phyloP scores from a whole-genome alignment of 768 basidiomycete genomes.

The Cantharellus cinnabarinus region DNA sequence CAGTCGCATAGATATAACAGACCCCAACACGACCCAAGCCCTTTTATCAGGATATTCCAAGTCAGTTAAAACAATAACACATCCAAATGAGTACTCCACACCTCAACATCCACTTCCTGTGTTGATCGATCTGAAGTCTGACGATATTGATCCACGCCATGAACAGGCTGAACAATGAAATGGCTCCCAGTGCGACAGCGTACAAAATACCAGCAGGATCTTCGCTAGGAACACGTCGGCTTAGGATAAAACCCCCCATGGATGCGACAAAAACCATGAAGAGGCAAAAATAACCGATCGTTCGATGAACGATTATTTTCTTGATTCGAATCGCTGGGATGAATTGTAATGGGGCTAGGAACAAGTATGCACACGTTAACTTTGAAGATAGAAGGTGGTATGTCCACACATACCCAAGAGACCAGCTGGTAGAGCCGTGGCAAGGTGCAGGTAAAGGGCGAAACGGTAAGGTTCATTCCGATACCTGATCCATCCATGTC shows the following conservation, averaged over 20 bases:
- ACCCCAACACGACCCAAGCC: too few species aligned
- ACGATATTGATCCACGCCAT: neutral
- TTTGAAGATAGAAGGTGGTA: neutral
- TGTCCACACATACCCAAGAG: neutral
- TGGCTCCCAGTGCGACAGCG: neutral
- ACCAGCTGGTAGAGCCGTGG: neutral
- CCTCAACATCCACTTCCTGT: neutral
- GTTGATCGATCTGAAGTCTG: neutral
- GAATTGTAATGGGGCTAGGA: neutral
- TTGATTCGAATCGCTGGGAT: neutral
- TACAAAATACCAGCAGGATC: neutral
- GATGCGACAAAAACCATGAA: neutral
- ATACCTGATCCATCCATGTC: too few species aligned
- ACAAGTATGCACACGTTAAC: neutral
- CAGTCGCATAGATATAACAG: too few species aligned
- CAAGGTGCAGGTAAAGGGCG: neutral
- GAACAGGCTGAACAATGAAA: neutral
- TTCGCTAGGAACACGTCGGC: neutral
- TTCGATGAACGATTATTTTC: neutral
- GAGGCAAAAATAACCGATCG: neutral
- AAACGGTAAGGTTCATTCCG: neutral
- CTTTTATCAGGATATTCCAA: too few species aligned
- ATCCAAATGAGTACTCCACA: too few species aligned
- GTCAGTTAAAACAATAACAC: too few species aligned
- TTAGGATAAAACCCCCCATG: neutral